Evolutionary conservation across 495 filamentous ascomycete genomes (phyloP), one percentile per base, ranked within the genome.

Genomic region (Cairneyella variabilis): DNA sequence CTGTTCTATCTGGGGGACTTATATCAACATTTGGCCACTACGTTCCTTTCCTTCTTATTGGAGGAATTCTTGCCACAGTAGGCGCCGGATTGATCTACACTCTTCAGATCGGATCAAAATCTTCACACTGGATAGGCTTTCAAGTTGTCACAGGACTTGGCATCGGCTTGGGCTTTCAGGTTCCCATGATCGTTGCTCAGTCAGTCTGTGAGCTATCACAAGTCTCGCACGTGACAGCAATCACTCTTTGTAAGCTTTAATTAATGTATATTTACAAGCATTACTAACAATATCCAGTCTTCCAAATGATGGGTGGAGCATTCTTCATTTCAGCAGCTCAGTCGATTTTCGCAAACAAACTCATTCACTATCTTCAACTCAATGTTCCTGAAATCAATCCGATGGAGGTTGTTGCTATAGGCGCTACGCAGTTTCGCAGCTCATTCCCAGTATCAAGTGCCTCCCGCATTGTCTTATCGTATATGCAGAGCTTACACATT

Each of bases 1-100:
- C 75, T 2, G 66, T 82, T 23, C 26, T 68, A 3, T 70, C 79
- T 10, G 84, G 85, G 9, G 63, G 53, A 11, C 48, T 70, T 28
- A 82, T 83, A 11, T 73, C 77, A 17, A 64, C 62, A 10, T 59
- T 83, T 10, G 88, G 90, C 3, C 88, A 91, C 69, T 91, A 91
- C 16, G 6, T 23, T 1, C 38, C 36, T 20, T 22, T 25, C 14
- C 23, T 52, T 2, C 2, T 40, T 14, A 11, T 34, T 45, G 55
- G 57, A 4, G 41, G 39, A 17, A 53, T 54, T 4, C 3, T 67
- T 8, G 51, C 41, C 1, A 53, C 64, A 3, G 50, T 71, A 27
- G 68, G 62, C 0, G 46, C 44, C 1, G 69, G 68, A 1, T 56
- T 75, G 2, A 16, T 72, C 1, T 60, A 52, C 8, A 68, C 66